Percentiles rank a stretch among this genome's conserved stretches.
These are phyloP conservation scores for Haematococcus lacustris DNA, from an alignment of 139 green algal genomes.

Conservation along the genomic window DNA sequence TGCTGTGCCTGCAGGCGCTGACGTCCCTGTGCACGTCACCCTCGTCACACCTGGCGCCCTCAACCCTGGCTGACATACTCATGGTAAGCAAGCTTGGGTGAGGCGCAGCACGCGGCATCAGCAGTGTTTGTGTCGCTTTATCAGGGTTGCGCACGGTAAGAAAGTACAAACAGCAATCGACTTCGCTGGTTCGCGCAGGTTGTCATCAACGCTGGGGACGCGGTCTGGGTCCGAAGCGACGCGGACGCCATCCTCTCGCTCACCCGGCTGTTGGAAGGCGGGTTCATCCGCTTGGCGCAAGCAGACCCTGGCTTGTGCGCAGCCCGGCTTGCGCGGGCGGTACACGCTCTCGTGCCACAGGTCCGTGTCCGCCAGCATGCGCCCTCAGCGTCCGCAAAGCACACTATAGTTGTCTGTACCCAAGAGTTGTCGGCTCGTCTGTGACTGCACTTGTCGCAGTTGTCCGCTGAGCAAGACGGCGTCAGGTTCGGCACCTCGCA, in stretches of 20 bases:
- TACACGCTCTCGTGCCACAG: slow-evolving; percentile 55
- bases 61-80: slow-evolving; percentile 49
- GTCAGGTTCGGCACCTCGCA: slow-evolving; percentile 53
- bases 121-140: slow-evolving; percentile 1
- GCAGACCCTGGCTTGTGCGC: slow-evolving; percentile 27
- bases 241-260: slow-evolving; percentile 32
- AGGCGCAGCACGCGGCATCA: too few relatives aligned
- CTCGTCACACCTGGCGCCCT: slow-evolving; percentile 26
- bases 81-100: slow-evolving; percentile 16
- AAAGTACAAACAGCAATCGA: background rate
- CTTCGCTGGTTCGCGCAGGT: slow-evolving; percentile 7
- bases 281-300: slow-evolving; percentile 37
- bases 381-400: background rate
- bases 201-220: slow-evolving; percentile 29
- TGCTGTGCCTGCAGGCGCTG: too few relatives aligned
- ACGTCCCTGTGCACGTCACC: slow-evolving; percentile 14
- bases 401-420: background rate
- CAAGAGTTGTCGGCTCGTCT: too few relatives aligned
- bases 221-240: slow-evolving; percentile 41
- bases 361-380: background rate
- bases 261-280: slow-evolving; percentile 44
- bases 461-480: slow-evolving; percentile 68
- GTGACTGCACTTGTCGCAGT: slow-evolving; percentile 10
- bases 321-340: slow-evolving; percentile 43
- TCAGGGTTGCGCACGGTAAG: too few relatives aligned